These are phyloP conservation scores for Phytophthora syringae DNA, from an alignment of 352 stramenopile genomes.

Conservation along the genomic window DNA sequence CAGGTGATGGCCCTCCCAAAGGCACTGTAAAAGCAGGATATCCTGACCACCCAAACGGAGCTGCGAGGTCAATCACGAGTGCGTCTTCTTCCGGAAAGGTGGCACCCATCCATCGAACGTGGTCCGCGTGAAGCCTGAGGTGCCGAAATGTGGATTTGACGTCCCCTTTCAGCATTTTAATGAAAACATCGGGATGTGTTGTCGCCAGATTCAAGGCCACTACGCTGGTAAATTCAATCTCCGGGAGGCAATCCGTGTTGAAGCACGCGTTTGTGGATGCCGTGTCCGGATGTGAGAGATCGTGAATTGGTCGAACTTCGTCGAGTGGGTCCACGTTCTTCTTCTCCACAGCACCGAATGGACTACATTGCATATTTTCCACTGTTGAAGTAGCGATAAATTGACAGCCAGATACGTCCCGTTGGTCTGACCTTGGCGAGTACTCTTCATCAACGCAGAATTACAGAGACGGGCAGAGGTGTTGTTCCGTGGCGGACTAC, in stretches of 20 bases:
- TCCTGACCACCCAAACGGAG: not conserved
- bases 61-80: not conserved
- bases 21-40: not conserved
- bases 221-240: slow-evolving; percentile 8
- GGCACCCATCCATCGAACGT: not conserved
- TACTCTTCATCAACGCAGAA: not conserved
- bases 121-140: not conserved
- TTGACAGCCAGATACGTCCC: not conserved
- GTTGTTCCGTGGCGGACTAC: slow-evolving; percentile 1
- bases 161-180: not conserved
- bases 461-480: not conserved
- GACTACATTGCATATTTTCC: slow-evolving; percentile 7
- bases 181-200: not conserved
- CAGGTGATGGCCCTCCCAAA: not conserved
- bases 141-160: not conserved
- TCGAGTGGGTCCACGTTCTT: not conserved
- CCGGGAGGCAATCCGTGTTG: not conserved
- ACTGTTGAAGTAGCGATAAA: slow-evolving; percentile 21
- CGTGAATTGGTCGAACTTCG: slow-evolving; percentile 20
- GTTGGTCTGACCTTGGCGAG: slow-evolving; percentile 13
- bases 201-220: not conserved
- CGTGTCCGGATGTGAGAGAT: slow-evolving; percentile 11
- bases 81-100: not conserved
- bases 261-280: slow-evolving; percentile 16
- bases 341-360: too few species aligned